Conservation (phyloP, 306 rosid genomes). For the Trifolium pratense region DNA sequence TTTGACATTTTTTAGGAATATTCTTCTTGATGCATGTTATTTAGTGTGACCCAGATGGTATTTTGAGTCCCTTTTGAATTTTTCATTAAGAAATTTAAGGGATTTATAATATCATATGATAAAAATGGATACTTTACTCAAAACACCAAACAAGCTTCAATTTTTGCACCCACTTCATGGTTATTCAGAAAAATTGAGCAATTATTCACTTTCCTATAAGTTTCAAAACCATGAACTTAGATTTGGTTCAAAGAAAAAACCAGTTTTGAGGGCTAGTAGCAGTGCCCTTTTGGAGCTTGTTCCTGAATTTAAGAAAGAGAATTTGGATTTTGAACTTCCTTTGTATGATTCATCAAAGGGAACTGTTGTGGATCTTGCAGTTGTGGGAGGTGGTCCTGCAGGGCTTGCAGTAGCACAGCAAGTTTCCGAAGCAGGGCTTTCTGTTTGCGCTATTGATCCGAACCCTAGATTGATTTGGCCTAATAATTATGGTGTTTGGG, state of each 20-base stretch:
- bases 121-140: slow-evolving; percentile 88
- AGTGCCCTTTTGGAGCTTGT: slow-evolving; percentile 89
- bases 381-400: slow-evolving; percentile 98
- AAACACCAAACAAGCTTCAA: slow-evolving; percentile 83
- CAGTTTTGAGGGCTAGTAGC: slow-evolving; percentile 59
- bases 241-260: slow-evolving; percentile 65
- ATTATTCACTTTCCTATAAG: slow-evolving; percentile 51
- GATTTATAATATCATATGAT: slow-evolving; percentile 34
- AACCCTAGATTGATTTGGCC: slow-evolving; percentile 95
- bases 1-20: neutral
- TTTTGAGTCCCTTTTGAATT: slow-evolving; percentile 37
- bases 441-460: slow-evolving; percentile 88
- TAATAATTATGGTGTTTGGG: slow-evolving; percentile 99
- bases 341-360: slow-evolving; percentile 78
- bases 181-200: slow-evolving; percentile 67
- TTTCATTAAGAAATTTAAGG: slow-evolving; percentile 37
- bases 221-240: slow-evolving; percentile 65
- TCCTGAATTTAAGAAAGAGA: slow-evolving; percentile 90
- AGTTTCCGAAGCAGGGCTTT: slow-evolving; percentile 94
- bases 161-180: slow-evolving; percentile 83
- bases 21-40: slow-evolving; percentile 10
- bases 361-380: slow-evolving; percentile 84
- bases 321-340: slow-evolving; percentile 90
- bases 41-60: slow-evolving; percentile 42
- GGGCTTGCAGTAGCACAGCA: slow-evolving; percentile 98